Percentiles rank a stretch among this genome's conserved stretches.
phyloP scores from a whole-genome alignment of 345 rosid genomes.

The Pistacia integerrima region DNA sequence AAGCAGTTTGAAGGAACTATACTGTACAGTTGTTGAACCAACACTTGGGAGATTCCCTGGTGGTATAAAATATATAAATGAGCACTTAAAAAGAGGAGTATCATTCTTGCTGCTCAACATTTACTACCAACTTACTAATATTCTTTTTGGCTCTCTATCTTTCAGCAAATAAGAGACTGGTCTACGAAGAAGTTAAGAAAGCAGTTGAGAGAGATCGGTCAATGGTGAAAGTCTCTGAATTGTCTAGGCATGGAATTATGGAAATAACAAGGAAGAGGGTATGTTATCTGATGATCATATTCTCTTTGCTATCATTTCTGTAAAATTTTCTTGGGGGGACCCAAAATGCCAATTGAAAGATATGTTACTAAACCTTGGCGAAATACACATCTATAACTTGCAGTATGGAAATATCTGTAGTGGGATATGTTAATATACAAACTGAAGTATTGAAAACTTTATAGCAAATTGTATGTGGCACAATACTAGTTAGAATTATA shows the following conservation, averaged over 20 bases:
- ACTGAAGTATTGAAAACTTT: not conserved
- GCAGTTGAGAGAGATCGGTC: conserved; percentile 95
- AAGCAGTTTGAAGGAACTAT: too few relatives aligned
- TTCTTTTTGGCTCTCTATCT: conserved; percentile 23
- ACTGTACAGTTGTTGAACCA: not conserved
- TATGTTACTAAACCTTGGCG: not conserved
- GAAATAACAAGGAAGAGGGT: conserved; percentile 99
- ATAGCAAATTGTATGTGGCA: not conserved
- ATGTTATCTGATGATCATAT: conserved; percentile 26
- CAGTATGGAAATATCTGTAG: not conserved
- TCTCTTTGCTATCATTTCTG: conserved; percentile 12
- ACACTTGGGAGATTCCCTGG: not conserved
- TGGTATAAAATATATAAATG: not conserved
- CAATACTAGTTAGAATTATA: conserved; percentile 2
- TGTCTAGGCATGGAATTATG: conserved; percentile 96
- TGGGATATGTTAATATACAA: not conserved
- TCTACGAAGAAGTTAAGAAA: conserved; percentile 89
- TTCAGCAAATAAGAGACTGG: conserved; percentile 88
- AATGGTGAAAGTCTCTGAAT: conserved; percentile 83
- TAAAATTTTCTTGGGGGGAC: conserved; percentile 12
- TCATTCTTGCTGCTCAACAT: not conserved
- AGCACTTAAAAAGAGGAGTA: not conserved
- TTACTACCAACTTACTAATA: not conserved
- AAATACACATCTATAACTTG: not conserved
- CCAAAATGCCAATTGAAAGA: conserved; percentile 3